A percentile compares a stretch with the other conserved stretches of the same genome.
phyloP scores from a whole-genome alignment of 805 yeast genomes.

The Yarrowia divulgata region DNA sequence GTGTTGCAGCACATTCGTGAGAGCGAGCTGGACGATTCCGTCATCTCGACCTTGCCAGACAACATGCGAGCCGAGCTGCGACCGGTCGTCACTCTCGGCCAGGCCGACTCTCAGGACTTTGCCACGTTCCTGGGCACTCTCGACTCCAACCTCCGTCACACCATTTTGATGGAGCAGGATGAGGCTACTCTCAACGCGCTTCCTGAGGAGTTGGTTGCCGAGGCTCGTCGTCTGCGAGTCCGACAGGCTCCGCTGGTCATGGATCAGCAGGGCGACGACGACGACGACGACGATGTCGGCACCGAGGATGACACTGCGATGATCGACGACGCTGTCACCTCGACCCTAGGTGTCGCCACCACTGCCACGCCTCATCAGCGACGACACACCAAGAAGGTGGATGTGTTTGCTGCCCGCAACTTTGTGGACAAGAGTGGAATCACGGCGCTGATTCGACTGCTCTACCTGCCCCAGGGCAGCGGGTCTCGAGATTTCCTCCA shows the following conservation, averaged over 20 bases:
- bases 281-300: constrained; percentile 38
- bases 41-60: constrained; percentile 80
- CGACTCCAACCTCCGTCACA: constrained; percentile 49
- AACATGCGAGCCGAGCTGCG: constrained; percentile 56
- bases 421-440: constrained; percentile 78
- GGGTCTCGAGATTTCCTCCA: constrained; percentile 64
- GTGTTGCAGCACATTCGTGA: constrained; percentile 50
- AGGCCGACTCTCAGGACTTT: constrained; percentile 45
- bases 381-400: constrained; percentile 39
- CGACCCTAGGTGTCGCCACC: constrained; percentile 2
- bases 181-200: constrained; percentile 47
- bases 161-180: constrained; percentile 49
- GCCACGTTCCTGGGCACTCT: constrained; percentile 48
- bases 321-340: constrained; percentile 41
- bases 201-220: constrained; percentile 49
- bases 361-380: not conserved
- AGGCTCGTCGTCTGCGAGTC: constrained; percentile 47
- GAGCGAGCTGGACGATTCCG: constrained; percentile 75
- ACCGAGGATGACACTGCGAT: constrained; percentile 49
- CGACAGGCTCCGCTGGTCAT: constrained; percentile 42
- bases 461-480: constrained; percentile 75
- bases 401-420: constrained; percentile 57
- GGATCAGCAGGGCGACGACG: constrained; percentile 44
- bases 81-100: constrained; percentile 41
- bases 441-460: constrained; percentile 70